phyloP scores from a whole-genome alignment of 768 basidiomycete genomes.

The Tylopilus balloui region DNA sequence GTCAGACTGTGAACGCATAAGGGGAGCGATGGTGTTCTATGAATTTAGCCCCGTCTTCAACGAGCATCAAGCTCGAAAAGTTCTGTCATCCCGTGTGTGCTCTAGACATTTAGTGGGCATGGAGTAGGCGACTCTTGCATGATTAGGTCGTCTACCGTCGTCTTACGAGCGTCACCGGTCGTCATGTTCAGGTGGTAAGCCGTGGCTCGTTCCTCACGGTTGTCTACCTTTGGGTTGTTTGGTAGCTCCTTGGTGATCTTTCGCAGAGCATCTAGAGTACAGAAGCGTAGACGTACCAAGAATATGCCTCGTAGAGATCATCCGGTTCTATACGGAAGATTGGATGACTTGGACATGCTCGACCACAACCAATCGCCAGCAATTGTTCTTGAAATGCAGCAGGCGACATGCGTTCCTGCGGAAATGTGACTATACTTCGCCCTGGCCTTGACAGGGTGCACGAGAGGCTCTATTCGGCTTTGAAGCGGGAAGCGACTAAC shows the following conservation, averaged over 20 bases:
- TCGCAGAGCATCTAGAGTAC: slow-evolving; percentile 12
- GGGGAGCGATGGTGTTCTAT: neutral
- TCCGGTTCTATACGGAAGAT: slow-evolving; percentile 11
- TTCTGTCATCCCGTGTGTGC: neutral
- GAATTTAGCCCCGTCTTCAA: neutral
- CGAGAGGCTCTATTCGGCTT: slow-evolving; percentile 12
- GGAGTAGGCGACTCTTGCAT: neutral
- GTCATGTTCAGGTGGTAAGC: neutral
- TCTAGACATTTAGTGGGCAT: neutral
- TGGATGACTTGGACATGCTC: slow-evolving; percentile 2
- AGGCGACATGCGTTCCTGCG: neutral
- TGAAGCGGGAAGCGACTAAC: slow-evolving; percentile 7
- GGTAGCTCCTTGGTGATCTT: neutral
- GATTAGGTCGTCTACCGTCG: neutral
- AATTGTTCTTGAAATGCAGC: slow-evolving; percentile 3
- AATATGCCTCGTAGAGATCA: slow-evolving; percentile 3
- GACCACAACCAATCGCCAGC: slow-evolving; percentile 6
- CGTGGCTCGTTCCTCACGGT: neutral
- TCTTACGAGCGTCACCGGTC: neutral
- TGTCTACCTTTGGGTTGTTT: neutral
- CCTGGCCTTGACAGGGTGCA: neutral
- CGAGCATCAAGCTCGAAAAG: neutral
- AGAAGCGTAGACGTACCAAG: slow-evolving; percentile 10
- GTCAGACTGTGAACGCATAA: neutral
- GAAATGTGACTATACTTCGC: neutral